Base-by-base conservation (phyloP, 2,329 filamentous ascomycete genomes). In the Fusarium pseudonygamai region DNA sequence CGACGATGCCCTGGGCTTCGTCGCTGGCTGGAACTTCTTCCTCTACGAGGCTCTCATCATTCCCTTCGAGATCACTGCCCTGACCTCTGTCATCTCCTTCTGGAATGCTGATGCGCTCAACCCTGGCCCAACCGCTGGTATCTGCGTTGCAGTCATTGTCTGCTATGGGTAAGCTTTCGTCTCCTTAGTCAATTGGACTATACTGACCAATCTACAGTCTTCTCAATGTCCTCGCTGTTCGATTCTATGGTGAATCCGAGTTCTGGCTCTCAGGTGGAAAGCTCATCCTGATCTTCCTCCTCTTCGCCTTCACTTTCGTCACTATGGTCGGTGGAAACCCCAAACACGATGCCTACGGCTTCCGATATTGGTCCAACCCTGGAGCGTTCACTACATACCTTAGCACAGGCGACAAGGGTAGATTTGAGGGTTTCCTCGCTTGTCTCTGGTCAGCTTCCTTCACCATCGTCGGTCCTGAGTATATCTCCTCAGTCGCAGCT, bases 301-400 rank as follows among this genome's bases (percentile, higher is more conserved):
- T 92, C 40, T 89, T 90, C 57, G 84, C 89, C 56, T 87, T 90
- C 74, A 88, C 88, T 22, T 81, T 92, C 34, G 83, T 91, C 55
- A 88, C 91, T 67, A 88, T 90, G 77, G 83, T 89, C 1, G 90
- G 90, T 18, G 90, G 89, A 39, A 86, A 89, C 9, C 87, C 90
- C 0, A 85, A 87, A 6, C 84, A 85, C 4, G 84, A 88, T 26
- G 84, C 87, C 5, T 86, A 90, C 60, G 91, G 92, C 2, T 93
- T 93, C 78, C 81, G 86, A 50, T 92, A 92, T 79, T 94, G 92
- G 90, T 87, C 84, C 49, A 83, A 89, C 43, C 91, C 91, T 0
- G 90, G 89, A 3, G 43, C 78, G 1, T 79, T 80, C 63, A 86
- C 85, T 6, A 87, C 90, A 69, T 84, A 89, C 60, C 86, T 91